Conservation (phyloP, 768 basidiomycete species). For the Leccinum sublutescens region DNA sequence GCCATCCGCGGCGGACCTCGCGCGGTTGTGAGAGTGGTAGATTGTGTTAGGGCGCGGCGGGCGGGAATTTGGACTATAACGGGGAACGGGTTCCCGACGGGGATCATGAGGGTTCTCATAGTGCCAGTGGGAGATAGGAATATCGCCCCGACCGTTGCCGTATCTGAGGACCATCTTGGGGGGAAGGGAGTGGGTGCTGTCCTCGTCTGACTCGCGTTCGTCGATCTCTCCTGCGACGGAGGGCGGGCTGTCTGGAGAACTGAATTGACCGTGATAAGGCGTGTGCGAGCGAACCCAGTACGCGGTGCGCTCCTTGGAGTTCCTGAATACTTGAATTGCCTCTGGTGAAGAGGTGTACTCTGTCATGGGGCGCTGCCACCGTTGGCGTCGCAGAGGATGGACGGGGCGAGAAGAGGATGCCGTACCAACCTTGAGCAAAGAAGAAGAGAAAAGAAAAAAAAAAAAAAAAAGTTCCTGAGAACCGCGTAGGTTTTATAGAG, state of each 20-base stretch:
- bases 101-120: constrained; percentile 24
- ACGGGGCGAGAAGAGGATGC: not conserved
- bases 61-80: constrained; percentile 25
- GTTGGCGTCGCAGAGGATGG: not conserved
- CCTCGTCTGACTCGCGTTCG: constrained; percentile 39
- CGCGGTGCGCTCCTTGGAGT: constrained; percentile 59
- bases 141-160: constrained; percentile 59
- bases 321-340: constrained; percentile 55
- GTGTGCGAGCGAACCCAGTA: constrained; percentile 57
- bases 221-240: constrained; percentile 42
- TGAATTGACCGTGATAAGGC: constrained; percentile 37
- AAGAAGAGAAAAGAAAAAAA: constrained; percentile 11
- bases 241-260: constrained; percentile 61
- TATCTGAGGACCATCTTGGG: constrained; percentile 74
- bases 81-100: constrained; percentile 11
- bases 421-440: constrained; percentile 1
- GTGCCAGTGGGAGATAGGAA: constrained; percentile 55
- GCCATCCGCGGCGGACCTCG: constrained; percentile 36
- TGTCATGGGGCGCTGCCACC: constrained; percentile 44
- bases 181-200: constrained; percentile 48
- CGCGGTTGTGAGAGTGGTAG: constrained; percentile 36
- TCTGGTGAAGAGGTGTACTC: constrained; percentile 62
- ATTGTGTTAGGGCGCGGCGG: constrained; percentile 29
- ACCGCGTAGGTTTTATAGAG: constrained; percentile 24
- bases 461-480: not conserved